Base-by-base conservation (phyloP, 2,329 filamentous ascomycete genomes). In the Trichoderma gracile region DNA sequence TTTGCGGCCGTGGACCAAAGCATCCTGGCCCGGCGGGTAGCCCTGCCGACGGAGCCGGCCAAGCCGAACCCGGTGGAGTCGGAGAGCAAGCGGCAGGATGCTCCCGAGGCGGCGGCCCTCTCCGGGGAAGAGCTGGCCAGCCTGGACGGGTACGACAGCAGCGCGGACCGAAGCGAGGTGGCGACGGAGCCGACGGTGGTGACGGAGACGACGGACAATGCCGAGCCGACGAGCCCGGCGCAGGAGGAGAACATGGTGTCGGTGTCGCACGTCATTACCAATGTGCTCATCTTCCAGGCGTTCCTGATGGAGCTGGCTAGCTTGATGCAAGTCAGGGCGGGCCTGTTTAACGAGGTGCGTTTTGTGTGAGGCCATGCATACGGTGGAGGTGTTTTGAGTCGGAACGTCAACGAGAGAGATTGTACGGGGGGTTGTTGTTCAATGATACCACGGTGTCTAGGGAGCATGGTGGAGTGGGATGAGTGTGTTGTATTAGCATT, bases 231-330 rank as follows among this genome's bases (percentile, higher is more conserved):
- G 14, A 65, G 64, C 30, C 21, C 49, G 23, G 52, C 56, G n/a
- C 50, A 21, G 8, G 47, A 19, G 9, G 67, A 67, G 17, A 63
- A 66, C 73, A 82, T 81, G 10, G 88, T 87, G 8, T 91, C 88
- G 8, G 85, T 95, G 5, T 92, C 89, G 46, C 91, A 94, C 73
- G 80, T 94, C 12, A 78, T 95, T 67, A 94, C 91, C 6, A 95
- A 94, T 73, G 86, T 90, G 46, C 85, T 94, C 65, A 85, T 94
- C 57, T 80, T 93, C 64, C 91, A 95, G 74, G 89, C 90, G 42
- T 95, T 95, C 73, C 77, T 94, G 56, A 81, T 94, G 56, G 91
- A 95, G 75, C 76, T 94, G 63, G 87, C 90, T 2, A 89, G 89
- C 27, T 76, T 93, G 70, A 81, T 93, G 65, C 90, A 94, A 74